phyloP scores from a whole-genome alignment of 805 yeast species.

The Wickerhamomyces chaumierensis region DNA sequence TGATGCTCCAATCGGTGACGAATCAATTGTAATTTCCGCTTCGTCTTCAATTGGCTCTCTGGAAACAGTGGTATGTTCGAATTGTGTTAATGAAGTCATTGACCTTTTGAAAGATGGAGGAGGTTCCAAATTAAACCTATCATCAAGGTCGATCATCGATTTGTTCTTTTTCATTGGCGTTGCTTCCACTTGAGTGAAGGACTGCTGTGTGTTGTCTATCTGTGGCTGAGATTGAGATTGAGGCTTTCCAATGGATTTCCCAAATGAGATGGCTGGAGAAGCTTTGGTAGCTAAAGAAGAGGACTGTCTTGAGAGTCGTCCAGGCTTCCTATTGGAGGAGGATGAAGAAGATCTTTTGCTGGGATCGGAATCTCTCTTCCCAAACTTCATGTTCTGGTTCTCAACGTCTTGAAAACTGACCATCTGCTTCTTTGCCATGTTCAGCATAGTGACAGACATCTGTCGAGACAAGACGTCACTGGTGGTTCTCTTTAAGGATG shows the following conservation, averaged over 20 bases:
- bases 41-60: not conserved
- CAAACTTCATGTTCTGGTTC: too few species aligned
- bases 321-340: too few species aligned
- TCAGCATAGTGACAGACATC: not conserved
- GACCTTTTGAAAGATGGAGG: not conserved
- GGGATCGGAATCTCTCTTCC: not conserved
- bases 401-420: not conserved
- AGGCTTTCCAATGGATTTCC: not conserved
- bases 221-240: not conserved
- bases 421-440: not conserved
- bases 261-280: not conserved
- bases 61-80: too few species aligned
- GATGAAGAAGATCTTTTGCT: too few species aligned
- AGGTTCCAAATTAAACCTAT: not conserved
- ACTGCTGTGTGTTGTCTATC: too few species aligned
- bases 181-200: conserved; percentile 18
- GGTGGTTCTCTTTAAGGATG: not conserved
- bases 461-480: not conserved
- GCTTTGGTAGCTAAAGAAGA: too few species aligned
- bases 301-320: too few species aligned
- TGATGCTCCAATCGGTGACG: too few species aligned
- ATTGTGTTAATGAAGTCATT: not conserved
- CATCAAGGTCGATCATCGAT: not conserved
- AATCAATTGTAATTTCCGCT: not conserved
- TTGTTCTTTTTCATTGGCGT: conserved; percentile 17